Evolutionary conservation across 768 basidiomycete species (phyloP), one percentile per base, ranked within the genome.

Genomic region (Serendipita indica): DNA sequence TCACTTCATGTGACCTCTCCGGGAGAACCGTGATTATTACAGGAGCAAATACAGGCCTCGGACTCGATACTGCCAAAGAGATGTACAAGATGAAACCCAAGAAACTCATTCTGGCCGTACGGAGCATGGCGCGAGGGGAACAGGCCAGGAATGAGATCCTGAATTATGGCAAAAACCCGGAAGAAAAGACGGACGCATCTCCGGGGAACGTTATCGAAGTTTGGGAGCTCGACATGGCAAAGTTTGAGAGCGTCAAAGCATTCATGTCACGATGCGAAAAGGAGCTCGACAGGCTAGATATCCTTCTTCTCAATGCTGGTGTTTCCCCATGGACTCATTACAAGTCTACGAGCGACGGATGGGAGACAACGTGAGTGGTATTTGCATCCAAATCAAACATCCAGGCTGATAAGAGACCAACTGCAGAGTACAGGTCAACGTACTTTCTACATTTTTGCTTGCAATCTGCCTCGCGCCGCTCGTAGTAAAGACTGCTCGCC

Each of bases 61-160:
- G 61, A 10, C 49, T 62, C 1, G 61, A 54, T 39, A 39, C 60
- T 13, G 61, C 61, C n/a, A 61, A 65, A 20, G 68, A 72, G 58
- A 62, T 74, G 33, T 67, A 67, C 1, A 58, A 61, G 16, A 67
- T 73, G 68, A 54, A 46, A 3, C 69, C 72, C 5, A 67, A 60
- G 22, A 43, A 62, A 18, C 63, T 74, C 0, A 60, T 74, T 57
- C 64, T 69, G 7, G 73, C 69, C 2, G 69, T 72, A 58, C 65
- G 73, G 37, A 64, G 66, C 54, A 32, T 57, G 57, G 46, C 34
- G 39, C 69, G 66, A 60, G 72, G 67, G 12, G 60, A 66, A 37
- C 56, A 10, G 1, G 52, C 61, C 18, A n/a, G n/a, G n/a, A n/a
- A n/a, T 5, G 27, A 5, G 27, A 25, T 10, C 33, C 49, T 18